A percentile compares a stretch with the other conserved stretches of the same genome.
Evolutionary conservation across 345 rosid species (phyloP).

Genomic region (Bruguiera sexangula): DNA sequence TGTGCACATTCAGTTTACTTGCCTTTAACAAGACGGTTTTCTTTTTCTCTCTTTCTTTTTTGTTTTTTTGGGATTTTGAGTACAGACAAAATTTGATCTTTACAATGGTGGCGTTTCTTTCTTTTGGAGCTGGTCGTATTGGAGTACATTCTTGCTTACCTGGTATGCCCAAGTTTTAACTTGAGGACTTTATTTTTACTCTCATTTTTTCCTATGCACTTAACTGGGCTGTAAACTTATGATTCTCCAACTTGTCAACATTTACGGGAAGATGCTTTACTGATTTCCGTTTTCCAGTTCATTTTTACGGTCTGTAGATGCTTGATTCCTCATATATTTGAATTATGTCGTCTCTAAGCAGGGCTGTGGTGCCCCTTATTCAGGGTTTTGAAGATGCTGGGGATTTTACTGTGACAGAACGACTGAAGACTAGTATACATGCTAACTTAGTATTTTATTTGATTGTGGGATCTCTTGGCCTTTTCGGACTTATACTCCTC

Average conservation of each 20-base stretch:
- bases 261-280: background rate
- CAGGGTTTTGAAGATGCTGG: conserved; percentile 99
- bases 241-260: background rate
- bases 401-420: conserved; percentile 83
- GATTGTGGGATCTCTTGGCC: conserved; percentile 80
- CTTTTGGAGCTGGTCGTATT: conserved; percentile 98
- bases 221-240: background rate
- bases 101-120: conserved; percentile 65
- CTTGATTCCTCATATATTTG: conserved; percentile 40
- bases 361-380: conserved; percentile 99
- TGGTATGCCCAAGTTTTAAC: conserved; percentile 49
- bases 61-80: background rate
- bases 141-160: conserved; percentile 97
- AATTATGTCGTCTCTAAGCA: conserved; percentile 64
- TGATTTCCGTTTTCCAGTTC: background rate
- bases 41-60: background rate
- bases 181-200: background rate
- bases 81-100: conserved; percentile 50
- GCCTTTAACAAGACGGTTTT: background rate
- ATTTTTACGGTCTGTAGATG: conserved; percentile 25
- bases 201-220: background rate
- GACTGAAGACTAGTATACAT: conserved; percentile 85
- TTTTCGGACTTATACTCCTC: conserved; percentile 88
- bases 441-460: conserved; percentile 91
- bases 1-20: background rate